Conservation (phyloP, 352 stramenopile species). For the Peronospora destructor region DNA sequence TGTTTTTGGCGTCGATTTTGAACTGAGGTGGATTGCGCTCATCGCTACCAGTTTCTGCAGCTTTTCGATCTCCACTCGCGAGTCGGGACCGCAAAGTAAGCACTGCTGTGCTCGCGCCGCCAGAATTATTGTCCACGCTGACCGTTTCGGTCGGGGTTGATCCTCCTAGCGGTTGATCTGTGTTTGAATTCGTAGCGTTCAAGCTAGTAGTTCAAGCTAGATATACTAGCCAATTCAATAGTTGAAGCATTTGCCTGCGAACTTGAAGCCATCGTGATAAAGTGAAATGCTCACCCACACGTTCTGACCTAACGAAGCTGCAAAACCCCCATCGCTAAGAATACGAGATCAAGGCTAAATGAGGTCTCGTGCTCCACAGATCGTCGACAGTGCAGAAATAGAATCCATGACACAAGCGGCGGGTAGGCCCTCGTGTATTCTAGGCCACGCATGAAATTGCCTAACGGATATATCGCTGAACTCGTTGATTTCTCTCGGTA, state of each 20-base stretch:
- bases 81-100: slow-evolving; percentile 2
- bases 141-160: slow-evolving; percentile 4
- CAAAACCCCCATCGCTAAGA: not conserved
- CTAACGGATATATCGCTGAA: slow-evolving; percentile 6
- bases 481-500: not conserved
- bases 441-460: slow-evolving; percentile 16
- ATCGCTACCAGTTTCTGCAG: slow-evolving; percentile 13
- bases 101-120: slow-evolving; percentile 5
- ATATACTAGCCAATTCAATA: not conserved
- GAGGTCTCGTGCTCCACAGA: slow-evolving; percentile 10
- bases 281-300: slow-evolving; percentile 13
- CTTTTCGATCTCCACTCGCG: slow-evolving; percentile 5
- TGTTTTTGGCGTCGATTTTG: slow-evolving; percentile 18
- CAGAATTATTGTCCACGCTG: not conserved
- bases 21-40: slow-evolving; percentile 6
- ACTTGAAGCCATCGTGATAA: slow-evolving; percentile 16
- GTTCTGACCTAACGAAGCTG: not conserved
- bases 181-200: slow-evolving; percentile 2
- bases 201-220: slow-evolving; percentile 11
- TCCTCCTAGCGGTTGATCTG: slow-evolving; percentile 3
- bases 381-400: slow-evolving; percentile 14
- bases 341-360: slow-evolving; percentile 1
- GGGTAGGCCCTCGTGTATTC: not conserved
- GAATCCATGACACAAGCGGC: slow-evolving; percentile 15
- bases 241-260: not conserved